Base-by-base conservation (phyloP, 805 yeast genomes). In the Ogataea allantospora region DNA sequence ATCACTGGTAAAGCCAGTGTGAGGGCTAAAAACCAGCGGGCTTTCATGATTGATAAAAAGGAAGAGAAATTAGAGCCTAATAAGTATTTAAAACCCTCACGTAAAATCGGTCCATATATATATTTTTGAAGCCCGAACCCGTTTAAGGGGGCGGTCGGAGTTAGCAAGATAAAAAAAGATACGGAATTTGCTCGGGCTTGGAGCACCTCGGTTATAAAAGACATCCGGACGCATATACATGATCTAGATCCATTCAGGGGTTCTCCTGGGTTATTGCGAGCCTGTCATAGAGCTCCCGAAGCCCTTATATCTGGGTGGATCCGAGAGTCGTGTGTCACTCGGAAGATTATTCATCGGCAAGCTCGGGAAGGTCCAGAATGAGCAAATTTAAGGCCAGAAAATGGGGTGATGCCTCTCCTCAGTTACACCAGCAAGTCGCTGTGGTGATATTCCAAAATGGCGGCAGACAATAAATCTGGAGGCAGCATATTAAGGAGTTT, bases 61-160 rank as follows among this genome's bases (percentile, higher is more conserved):
- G 25, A 19, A 16, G 18, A 9, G 23, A 7, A 21, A 21, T 4
- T 10, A 7, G 23, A 9, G 8, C n/a, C 4, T 21, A 7, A n/a
- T 4, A 7, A n/a, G 5, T 21, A 5, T 21, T 21, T 23, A 11
- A 31, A 22, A 31, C 27, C 27, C 25, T 30, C 33, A 30, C 13
- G 21, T 31, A 28, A 21, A 31, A 22, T 23, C 28, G 35, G 27
- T 12, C 27, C 21, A 22, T 31, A 14, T 22, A 14, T 22, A 22
- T 17, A 30, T 18, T 28, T 21, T 22, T 21, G 31, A 11, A 20
- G 33, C 17, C 33, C 33, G 33, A 30, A 30, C 10, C 15, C 26
- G 27, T 20, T n/a, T n/a, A 5, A 30, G 13, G 17, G 18, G 25
- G 27, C 14, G n/a, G n/a, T 23, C 35, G 21, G 21, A 14, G 6